These are phyloP conservation scores for Coemansia sp. DNA, from an alignment of 192 early-diverging fungal genomes.

Conservation along the genomic window DNA sequence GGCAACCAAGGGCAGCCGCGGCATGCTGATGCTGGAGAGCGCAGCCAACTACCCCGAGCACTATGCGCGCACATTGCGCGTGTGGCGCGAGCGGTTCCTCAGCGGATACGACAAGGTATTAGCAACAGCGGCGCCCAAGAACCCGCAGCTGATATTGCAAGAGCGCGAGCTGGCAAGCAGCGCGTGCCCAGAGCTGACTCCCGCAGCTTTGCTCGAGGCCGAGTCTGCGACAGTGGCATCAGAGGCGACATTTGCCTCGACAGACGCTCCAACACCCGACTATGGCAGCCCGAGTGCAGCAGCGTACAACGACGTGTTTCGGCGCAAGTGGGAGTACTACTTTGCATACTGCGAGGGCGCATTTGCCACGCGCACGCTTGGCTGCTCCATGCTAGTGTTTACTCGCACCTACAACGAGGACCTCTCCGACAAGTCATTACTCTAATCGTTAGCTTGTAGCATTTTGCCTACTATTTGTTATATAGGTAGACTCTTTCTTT, in stretches of 20 bases:
- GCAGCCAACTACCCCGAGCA: slow-evolving; percentile 69
- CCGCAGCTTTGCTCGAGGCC: not conserved
- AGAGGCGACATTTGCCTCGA: not conserved
- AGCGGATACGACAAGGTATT: slow-evolving; percentile 58
- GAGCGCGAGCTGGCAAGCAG: slow-evolving; percentile 9
- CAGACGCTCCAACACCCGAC: not conserved
- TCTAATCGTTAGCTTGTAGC: not conserved
- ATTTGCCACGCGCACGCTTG: slow-evolving; percentile 70
- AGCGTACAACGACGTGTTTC: slow-evolving; percentile 64
- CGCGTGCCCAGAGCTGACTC: not conserved
- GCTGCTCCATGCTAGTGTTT: slow-evolving; percentile 62
- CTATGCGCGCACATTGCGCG: slow-evolving; percentile 66
- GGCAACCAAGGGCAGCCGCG: slow-evolving; percentile 57
- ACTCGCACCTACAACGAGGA: slow-evolving; percentile 53
- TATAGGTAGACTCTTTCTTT: too few species aligned
- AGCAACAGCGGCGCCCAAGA: slow-evolving; percentile 16
- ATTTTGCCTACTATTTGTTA: too few species aligned
- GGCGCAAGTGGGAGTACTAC: slow-evolving; percentile 80
- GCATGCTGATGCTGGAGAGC: slow-evolving; percentile 62
- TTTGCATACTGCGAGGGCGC: slow-evolving; percentile 83
- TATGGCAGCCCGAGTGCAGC: not conserved
- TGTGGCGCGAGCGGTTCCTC: slow-evolving; percentile 70
- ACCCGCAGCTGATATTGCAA: slow-evolving; percentile 28
- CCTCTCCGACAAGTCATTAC: slow-evolving; percentile 2
- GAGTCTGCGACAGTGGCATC: not conserved